A percentile compares a stretch with the other conserved stretches of the same genome.
Conservation (phyloP, 177 flowering plant species). For the Vitis hybrid region DNA sequence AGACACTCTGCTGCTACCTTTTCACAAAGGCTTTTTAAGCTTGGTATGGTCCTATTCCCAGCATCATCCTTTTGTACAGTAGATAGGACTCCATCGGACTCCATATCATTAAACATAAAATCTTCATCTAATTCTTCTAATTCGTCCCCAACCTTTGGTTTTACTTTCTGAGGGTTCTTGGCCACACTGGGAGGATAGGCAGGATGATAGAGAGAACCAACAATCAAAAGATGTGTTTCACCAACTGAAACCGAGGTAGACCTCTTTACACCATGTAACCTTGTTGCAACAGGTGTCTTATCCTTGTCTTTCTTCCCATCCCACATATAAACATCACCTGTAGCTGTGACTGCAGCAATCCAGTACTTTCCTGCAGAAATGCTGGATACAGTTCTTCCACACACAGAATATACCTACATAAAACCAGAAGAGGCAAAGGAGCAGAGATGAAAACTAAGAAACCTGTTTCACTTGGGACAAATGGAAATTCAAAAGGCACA, state of each 20-base stretch:
- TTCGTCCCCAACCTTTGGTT: conserved; percentile 30
- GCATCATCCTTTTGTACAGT: conserved; percentile 23
- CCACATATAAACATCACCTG: conserved; percentile 94
- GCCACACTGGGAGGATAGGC: conserved; percentile 34
- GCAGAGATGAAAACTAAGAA: not conserved
- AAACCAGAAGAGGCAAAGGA: not conserved
- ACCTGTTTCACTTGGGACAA: not conserved
- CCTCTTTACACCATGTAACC: conserved; percentile 78
- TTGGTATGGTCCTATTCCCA: conserved; percentile 41
- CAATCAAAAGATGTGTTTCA: conserved; percentile 84
- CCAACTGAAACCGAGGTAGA: conserved; percentile 91
- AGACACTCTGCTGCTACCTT: conserved; percentile 74
- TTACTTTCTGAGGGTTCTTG: conserved; percentile 31
- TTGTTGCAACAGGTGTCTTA: conserved; percentile 60
- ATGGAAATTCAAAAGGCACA: not conserved
- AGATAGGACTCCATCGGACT: conserved; percentile 16
- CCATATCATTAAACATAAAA: conserved; percentile 49
- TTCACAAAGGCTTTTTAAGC: conserved; percentile 89
- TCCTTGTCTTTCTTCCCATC: conserved; percentile 80
- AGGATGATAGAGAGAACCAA: conserved; percentile 86
- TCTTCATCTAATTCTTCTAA: conserved; percentile 69
- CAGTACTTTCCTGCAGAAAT: conserved; percentile 95
- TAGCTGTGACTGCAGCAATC: conserved; percentile 77
- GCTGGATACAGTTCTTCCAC: conserved; percentile 67
- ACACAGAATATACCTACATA: conserved; percentile 64